These are phyloP conservation scores for Ustilaginoidea virens DNA, from an alignment of 2,329 filamentous ascomycete genomes.

Conservation along the genomic window DNA sequence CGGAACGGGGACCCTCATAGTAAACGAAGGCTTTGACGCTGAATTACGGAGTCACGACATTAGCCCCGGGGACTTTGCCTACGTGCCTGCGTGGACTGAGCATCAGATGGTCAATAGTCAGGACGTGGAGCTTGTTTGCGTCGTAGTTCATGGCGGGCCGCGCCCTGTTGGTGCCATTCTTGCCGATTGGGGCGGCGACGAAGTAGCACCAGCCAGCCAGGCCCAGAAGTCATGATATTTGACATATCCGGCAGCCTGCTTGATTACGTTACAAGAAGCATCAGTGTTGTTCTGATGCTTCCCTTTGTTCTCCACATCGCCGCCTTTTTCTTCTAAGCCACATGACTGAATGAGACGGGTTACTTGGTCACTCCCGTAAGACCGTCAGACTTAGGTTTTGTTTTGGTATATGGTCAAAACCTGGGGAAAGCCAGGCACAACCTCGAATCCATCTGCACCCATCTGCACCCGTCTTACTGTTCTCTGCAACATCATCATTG, in stretches of 20 bases:
- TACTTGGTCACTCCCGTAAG: conserved; percentile 13
- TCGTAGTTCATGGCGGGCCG: conserved; percentile 46
- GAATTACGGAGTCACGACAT: conserved; percentile 39
- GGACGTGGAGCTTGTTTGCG: conserved; percentile 45
- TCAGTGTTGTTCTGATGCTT: too few species aligned
- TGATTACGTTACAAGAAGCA: too few species aligned
- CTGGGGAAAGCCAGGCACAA: conserved; percentile 45
- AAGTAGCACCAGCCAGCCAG: conserved; percentile 13
- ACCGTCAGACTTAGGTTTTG: too few species aligned
- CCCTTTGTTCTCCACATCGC: too few species aligned
- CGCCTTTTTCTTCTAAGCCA: too few species aligned
- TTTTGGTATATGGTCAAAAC: conserved; percentile 49
- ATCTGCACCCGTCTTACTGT: too few species aligned
- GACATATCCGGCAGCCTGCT: background rate
- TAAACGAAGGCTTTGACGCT: conserved; percentile 35
- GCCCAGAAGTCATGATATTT: conserved; percentile 4
- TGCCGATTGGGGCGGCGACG: conserved; percentile 42
- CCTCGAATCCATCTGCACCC: conserved; percentile 33
- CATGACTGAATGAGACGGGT: conserved; percentile 14
- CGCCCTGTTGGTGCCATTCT: conserved; percentile 47
- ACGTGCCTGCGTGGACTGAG: conserved; percentile 55
- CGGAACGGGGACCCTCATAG: conserved; percentile 46
- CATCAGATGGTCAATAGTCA: conserved; percentile 55
- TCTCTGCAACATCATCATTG: conserved; percentile 8
- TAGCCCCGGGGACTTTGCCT: conserved; percentile 49